Evolutionary conservation across 805 yeast genomes (phyloP).

Genomic region (Lipomyces japonicus): DNA sequence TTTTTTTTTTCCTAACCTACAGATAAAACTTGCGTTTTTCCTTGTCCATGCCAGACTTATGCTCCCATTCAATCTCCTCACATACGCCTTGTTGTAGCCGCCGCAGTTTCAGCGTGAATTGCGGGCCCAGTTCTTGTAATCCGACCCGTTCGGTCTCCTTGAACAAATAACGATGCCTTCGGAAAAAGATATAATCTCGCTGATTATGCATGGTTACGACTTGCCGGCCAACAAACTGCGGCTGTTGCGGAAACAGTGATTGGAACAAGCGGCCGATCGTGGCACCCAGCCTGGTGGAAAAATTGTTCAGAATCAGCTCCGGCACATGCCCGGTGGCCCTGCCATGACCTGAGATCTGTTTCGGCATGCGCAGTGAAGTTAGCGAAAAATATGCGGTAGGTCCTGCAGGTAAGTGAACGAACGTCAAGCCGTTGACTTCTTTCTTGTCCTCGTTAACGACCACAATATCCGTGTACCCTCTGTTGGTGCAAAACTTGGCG

Average conservation of each 20-base stretch:
- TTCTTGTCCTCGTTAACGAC: conserved; percentile 94
- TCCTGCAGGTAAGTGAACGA: conserved; percentile 90
- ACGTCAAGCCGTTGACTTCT: conserved; percentile 83
- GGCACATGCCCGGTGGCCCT: conserved; percentile 87
- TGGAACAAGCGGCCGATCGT: conserved; percentile 92
- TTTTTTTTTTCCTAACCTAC: too few relatives aligned
- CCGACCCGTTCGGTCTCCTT: conserved; percentile 90
- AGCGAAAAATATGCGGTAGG: conserved; percentile 91
- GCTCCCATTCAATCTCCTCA: conserved; percentile 95
- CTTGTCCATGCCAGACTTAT: conserved; percentile 91
- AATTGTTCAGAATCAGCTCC: conserved; percentile 86
- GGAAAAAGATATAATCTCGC: conserved; percentile 89
- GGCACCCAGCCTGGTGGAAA: conserved; percentile 86
- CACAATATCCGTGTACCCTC: conserved; percentile 83
- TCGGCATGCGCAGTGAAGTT: conserved; percentile 69
- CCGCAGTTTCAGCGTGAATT: conserved; percentile 83
- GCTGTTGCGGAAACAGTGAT: conserved; percentile 84
- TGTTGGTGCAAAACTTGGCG: conserved; percentile 72
- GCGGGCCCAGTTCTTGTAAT: conserved; percentile 94
- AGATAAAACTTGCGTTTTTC: conserved; percentile 90
- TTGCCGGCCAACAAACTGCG: conserved; percentile 93
- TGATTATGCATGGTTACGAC: conserved; percentile 95
- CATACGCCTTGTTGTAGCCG: conserved; percentile 87
- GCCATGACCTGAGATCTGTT: conserved; percentile 82
- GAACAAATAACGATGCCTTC: conserved; percentile 91